Evolutionary conservation across 352 stramenopile species (phyloP).

Genomic region (Pythium volutum): DNA sequence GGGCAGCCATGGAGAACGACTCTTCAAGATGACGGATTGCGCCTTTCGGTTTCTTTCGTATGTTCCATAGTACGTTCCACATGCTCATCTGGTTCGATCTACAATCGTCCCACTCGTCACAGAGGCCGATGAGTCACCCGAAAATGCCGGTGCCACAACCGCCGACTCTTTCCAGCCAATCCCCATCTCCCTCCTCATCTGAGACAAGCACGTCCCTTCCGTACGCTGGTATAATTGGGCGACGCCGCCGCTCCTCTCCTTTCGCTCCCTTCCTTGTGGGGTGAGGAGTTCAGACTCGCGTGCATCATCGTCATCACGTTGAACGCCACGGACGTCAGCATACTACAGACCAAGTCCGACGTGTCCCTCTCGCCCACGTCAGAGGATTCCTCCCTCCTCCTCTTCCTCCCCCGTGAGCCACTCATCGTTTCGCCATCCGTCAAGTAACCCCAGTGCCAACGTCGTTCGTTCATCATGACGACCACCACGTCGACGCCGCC

Average conservation of each 20-base stretch:
- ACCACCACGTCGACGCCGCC: not conserved
- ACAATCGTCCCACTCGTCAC: not conserved
- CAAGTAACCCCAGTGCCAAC: too few relatives aligned
- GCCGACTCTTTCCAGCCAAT: conserved; percentile 1
- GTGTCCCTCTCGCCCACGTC: too few relatives aligned
- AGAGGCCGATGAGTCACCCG: conserved; percentile 11
- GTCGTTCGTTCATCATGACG: not conserved
- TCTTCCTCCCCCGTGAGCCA: too few relatives aligned
- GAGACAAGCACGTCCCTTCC: not conserved
- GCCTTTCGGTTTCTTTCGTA: not conserved
- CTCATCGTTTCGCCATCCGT: too few relatives aligned
- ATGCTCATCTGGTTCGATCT: not conserved
- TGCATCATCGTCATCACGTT: too few relatives aligned
- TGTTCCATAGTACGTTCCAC: not conserved
- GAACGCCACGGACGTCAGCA: too few relatives aligned
- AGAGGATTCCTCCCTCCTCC: too few relatives aligned
- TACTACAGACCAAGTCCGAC: too few relatives aligned
- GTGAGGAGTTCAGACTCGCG: too few relatives aligned
- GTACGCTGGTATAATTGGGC: too few relatives aligned
- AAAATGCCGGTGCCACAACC: conserved; percentile 4
- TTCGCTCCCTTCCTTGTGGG: not conserved
- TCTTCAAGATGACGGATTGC: conserved; percentile 1
- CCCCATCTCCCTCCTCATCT: not conserved
- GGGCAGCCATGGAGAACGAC: not conserved
- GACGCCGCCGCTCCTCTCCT: not conserved